Evolutionary conservation across 805 yeast species (phyloP).

Genomic region (Metschnikowia colocasiae): DNA sequence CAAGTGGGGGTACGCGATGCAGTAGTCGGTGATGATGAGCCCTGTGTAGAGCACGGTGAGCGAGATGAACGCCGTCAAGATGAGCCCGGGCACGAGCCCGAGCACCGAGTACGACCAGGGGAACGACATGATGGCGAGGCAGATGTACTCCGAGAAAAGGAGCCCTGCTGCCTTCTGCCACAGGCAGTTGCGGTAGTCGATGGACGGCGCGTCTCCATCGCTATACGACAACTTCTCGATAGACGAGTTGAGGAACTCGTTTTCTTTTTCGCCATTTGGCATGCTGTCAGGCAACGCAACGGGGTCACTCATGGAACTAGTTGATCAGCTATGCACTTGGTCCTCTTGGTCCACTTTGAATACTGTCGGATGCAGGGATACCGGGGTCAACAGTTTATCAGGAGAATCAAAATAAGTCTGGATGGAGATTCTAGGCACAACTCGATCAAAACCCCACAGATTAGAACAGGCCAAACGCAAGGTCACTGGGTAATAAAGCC

Average conservation of each 20-base stretch:
- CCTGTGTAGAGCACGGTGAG: conserved; percentile 54
- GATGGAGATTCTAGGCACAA: no score
- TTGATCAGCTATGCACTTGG: no score
- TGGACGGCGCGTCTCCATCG: conserved; percentile 18
- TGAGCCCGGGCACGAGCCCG: conserved; percentile 57
- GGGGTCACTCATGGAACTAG: no score
- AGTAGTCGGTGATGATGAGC: conserved; percentile 50
- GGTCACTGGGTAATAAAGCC: no score
- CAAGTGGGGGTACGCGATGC: conserved; percentile 50
- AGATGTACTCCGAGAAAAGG: conserved; percentile 56
- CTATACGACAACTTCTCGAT: conserved; percentile 3
- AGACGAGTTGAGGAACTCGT: conserved; percentile 4
- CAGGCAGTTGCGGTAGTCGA: conserved; percentile 50
- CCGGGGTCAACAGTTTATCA: no score
- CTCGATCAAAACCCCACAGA: no score
- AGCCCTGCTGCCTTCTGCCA: conserved; percentile 62
- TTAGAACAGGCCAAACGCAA: no score
- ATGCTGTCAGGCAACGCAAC: no score
- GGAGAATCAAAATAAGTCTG: no score
- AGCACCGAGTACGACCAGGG: conserved; percentile 62
- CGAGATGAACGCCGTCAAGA: conserved; percentile 50
- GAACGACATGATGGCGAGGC: conserved; percentile 61
- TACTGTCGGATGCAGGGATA: no score
- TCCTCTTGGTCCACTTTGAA: no score
- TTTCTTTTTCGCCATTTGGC: conserved; percentile 3